These are phyloP conservation scores for Corynascus novoguineensis DNA, from an alignment of 495 filamentous ascomycete species.

Conservation along the genomic window DNA sequence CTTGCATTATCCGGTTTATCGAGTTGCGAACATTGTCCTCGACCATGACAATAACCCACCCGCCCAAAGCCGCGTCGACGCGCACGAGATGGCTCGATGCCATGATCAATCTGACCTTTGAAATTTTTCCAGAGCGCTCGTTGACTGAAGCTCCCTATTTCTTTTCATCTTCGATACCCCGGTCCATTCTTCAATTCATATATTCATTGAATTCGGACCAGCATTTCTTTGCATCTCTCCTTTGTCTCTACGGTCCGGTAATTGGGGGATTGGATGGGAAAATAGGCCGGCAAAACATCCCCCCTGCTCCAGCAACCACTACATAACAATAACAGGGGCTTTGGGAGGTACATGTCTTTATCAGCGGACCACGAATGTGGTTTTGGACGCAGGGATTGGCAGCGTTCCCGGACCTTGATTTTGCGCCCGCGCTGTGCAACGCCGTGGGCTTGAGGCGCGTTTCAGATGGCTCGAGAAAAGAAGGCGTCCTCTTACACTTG, in stretches of 20 bases:
- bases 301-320: too few species aligned
- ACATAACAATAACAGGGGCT: not conserved
- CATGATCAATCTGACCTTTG: not conserved
- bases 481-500: not conserved
- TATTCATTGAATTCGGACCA: slow-evolving; percentile 10
- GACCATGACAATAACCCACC: not conserved
- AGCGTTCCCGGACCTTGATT: not conserved
- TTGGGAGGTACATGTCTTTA: not conserved
- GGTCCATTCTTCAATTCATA: slow-evolving; percentile 12
- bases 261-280: slow-evolving; percentile 2
- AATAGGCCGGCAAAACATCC: not conserved
- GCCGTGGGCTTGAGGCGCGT: not conserved
- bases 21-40: not conserved
- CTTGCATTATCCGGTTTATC: not conserved
- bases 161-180: slow-evolving; percentile 10
- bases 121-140: not conserved
- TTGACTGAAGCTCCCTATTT: slow-evolving; percentile 10
- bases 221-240: not conserved
- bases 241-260: slow-evolving; percentile 3
- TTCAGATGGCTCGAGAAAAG: not conserved
- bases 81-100: slow-evolving; percentile 13
- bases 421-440: not conserved
- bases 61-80: not conserved
- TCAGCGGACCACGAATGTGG: not conserved
- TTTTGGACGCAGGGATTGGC: not conserved